Percentiles rank a stretch among this genome's conserved stretches.
Evolutionary conservation across 768 basidiomycete genomes (phyloP).

Genomic region (Lanmaoa rubissima): DNA sequence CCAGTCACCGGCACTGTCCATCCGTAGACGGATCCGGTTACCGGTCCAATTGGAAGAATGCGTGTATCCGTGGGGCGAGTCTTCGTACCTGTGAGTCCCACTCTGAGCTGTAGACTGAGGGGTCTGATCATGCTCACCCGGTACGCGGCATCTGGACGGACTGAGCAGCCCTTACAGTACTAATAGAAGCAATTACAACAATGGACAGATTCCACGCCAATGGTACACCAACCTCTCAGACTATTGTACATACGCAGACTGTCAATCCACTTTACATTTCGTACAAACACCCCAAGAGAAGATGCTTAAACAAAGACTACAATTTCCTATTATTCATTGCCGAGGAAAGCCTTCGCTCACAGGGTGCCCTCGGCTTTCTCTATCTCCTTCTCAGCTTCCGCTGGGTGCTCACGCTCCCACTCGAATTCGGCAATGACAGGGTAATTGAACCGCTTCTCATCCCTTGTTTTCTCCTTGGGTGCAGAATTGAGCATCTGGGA

Average conservation of each 20-base stretch:
- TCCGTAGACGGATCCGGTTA: too few species aligned
- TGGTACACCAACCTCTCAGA: background rate
- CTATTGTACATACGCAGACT: background rate
- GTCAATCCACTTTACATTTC: background rate
- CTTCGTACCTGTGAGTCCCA: too few species aligned
- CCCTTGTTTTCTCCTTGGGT: background rate
- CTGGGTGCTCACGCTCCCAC: conserved; percentile 16
- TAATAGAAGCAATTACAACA: background rate
- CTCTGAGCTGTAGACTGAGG: too few species aligned
- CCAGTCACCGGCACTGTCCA: too few species aligned
- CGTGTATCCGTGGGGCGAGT: too few species aligned
- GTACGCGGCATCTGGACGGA: too few species aligned
- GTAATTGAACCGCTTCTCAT: background rate
- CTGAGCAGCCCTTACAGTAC: background rate
- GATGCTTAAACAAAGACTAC: background rate
- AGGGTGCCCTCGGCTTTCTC: background rate
- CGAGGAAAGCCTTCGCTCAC: background rate
- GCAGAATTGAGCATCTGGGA: background rate
- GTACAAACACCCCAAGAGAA: background rate
- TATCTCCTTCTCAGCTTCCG: background rate
- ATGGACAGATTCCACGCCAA: background rate
- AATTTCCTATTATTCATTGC: background rate
- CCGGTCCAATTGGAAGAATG: too few species aligned
- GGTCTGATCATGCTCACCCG: too few species aligned
- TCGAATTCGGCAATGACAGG: conserved; percentile 8